phyloP scores from a whole-genome alignment of 2,329 filamentous ascomycete genomes.

The Ophiocordyceps camponoti-floridani region DNA sequence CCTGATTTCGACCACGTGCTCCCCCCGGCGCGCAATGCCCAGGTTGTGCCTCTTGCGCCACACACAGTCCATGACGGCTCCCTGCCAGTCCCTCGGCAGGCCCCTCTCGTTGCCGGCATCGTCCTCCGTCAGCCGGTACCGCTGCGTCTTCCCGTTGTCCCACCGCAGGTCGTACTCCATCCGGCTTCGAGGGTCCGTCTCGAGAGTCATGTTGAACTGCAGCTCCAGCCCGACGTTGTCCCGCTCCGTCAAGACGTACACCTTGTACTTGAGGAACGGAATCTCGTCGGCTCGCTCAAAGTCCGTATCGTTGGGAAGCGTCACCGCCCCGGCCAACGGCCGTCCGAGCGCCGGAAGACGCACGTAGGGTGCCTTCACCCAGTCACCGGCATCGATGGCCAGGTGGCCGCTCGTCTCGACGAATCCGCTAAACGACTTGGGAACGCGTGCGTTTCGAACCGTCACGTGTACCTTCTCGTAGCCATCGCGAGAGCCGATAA shows the following conservation, averaged over 20 bases:
- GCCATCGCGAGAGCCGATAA: constrained; percentile 17
- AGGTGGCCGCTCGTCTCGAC: constrained; percentile 15
- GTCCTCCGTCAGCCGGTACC: constrained; percentile 13
- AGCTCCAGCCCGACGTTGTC: constrained; percentile 11
- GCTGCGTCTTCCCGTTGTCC: constrained; percentile 18
- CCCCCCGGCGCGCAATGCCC: constrained; percentile 7
- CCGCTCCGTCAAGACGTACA: constrained; percentile 12
- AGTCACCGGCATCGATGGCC: constrained; percentile 14
- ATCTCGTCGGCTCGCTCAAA: constrained; percentile 4
- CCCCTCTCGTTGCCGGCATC: constrained; percentile 11
- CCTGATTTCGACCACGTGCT: constrained; percentile 12
- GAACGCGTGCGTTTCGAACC: constrained; percentile 7
- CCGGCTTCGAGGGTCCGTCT: constrained; percentile 27
- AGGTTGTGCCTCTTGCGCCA: constrained; percentile 24
- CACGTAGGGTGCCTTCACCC: constrained; percentile 8
- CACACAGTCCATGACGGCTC: constrained; percentile 28
- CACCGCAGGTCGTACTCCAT: constrained; percentile 32
- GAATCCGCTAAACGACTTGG: constrained; percentile 16
- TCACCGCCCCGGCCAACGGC: constrained; percentile 7
- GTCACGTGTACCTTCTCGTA: constrained; percentile 17
- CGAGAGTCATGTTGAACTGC: constrained; percentile 23
- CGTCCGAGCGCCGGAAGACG: constrained; percentile 13
- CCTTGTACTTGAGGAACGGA: constrained; percentile 11
- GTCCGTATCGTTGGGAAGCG: constrained; percentile 4
- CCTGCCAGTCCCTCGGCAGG: constrained; percentile 27